A percentile compares a stretch with the other conserved stretches of the same genome.
Evolutionary conservation across 2,329 filamentous ascomycete genomes (phyloP).

Genomic region (Ampelomyces quisqualis): DNA sequence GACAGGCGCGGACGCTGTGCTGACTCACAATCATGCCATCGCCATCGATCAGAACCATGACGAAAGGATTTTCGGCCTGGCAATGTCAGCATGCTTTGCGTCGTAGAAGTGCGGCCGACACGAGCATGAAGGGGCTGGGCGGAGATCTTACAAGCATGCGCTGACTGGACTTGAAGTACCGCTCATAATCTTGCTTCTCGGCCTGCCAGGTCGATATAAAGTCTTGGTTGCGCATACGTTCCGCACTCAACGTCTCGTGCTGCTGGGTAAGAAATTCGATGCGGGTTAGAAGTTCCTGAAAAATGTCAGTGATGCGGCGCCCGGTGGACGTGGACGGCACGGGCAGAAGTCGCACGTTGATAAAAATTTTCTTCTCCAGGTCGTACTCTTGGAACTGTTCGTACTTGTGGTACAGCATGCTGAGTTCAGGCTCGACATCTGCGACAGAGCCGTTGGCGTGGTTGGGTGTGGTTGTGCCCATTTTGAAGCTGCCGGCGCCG

Average conservation of each 20-base stretch:
- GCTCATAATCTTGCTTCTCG: conserved; percentile 25
- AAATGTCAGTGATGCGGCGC: conserved; percentile 9
- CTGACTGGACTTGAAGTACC: conserved; percentile 16
- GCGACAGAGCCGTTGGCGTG: not conserved
- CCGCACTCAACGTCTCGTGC: conserved; percentile 29
- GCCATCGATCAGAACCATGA: conserved; percentile 57
- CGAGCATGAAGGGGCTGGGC: not conserved
- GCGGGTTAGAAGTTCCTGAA: conserved; percentile 45
- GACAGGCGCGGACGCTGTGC: not conserved
- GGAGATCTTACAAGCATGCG: conserved; percentile 27
- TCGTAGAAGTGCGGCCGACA: not conserved
- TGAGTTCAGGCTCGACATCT: conserved; percentile 8
- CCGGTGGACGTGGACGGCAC: not conserved
- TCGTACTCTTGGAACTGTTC: conserved; percentile 35
- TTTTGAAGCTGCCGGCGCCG: conserved; percentile 9
- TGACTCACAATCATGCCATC: conserved; percentile 51
- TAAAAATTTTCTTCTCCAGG: conserved; percentile 34
- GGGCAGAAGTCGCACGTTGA: conserved; percentile 27
- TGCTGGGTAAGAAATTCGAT: conserved; percentile 42
- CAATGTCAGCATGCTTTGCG: conserved; percentile 2
- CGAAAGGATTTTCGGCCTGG: conserved; percentile 49
- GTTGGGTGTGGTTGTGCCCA: conserved; percentile 2
- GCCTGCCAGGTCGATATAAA: conserved; percentile 19
- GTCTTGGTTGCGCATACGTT: conserved; percentile 29
- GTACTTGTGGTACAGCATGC: conserved; percentile 32